Conservation (phyloP, 768 basidiomycete genomes). For the Termitomyces sp. region DNA sequence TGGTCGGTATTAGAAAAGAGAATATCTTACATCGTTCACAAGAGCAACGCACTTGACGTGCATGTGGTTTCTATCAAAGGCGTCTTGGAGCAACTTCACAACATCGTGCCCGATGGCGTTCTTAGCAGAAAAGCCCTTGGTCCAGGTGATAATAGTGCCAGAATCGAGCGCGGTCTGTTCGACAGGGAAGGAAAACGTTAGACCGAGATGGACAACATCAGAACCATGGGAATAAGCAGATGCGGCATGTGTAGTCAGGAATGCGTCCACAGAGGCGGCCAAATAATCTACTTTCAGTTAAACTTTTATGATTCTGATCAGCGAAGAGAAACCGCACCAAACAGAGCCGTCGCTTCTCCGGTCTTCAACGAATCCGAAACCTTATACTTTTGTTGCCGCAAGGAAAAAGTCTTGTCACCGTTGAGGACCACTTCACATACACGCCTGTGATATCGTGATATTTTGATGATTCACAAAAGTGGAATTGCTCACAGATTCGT, state of each 20-base stretch:
- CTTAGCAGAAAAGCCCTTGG: conserved; percentile 91
- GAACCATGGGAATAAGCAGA: conserved; percentile 20
- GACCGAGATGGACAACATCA: conserved; percentile 58
- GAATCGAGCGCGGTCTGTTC: conserved; percentile 91
- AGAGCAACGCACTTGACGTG: conserved; percentile 89
- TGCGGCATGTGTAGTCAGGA: conserved; percentile 62
- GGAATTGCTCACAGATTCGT: conserved; percentile 79
- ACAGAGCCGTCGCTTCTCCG: conserved; percentile 81
- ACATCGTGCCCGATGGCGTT: conserved; percentile 88
- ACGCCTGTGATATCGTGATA: conserved; percentile 47
- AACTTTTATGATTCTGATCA: not conserved
- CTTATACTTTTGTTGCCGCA: conserved; percentile 95
- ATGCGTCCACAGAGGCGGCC: conserved; percentile 93
- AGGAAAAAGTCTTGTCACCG: conserved; percentile 82
- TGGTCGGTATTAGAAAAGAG: not conserved
- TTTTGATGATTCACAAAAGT: not conserved
- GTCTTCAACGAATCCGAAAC: conserved; percentile 92
- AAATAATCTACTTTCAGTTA: conserved; percentile 71
- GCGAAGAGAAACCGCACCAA: conserved; percentile 45
- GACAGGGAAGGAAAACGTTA: conserved; percentile 98
- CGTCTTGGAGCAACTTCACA: conserved; percentile 84
- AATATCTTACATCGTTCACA: conserved; percentile 78
- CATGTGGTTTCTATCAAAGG: conserved; percentile 87
- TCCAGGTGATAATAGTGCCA: conserved; percentile 92
- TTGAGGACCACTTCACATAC: conserved; percentile 92